Evolutionary conservation across 495 filamentous ascomycete species (phyloP), one percentile per base, ranked within the genome.

Genomic region (Diplogelasinospora grovesii): DNA sequence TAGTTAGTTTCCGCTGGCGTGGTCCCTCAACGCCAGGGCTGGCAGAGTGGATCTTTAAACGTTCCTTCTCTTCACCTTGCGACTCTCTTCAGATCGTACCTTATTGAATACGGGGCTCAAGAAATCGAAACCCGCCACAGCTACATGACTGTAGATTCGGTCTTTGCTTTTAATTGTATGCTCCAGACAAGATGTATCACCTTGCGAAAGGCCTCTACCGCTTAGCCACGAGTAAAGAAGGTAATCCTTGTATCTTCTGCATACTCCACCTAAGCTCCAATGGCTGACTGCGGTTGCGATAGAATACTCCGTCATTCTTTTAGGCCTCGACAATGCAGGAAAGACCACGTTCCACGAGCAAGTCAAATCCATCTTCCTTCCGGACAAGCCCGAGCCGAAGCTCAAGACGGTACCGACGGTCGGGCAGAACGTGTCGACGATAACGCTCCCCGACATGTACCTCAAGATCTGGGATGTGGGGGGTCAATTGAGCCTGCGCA

Each of bases 401-500:
- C 66, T 65, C 45, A 79, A 74, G 66, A 98, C 92, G 30, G 93
- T 96, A 22, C 92, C 92, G 11, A 98, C 92, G 11, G 92, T 98
- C 56, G 92, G 92, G 41, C 92, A 98, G 57, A 98, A 96, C 65
- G 90, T 97, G 49, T 79, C 86, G 24, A 88, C 87, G 29, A 85
- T 98, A 59, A 74, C 79, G 1, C 70, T 96, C 8, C 81, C 83
- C 1, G 85, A 93, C 53, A 85, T 95, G 79, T 95, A 96, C 69
- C 74, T 98, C 53, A 95, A 95, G 72, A 83, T 98, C 57, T 98
- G 92, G 92, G 92, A 98, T 63, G 85, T 98, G 3, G 92, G 92
- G 41, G 92, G 92, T 2, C 92, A 98, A 62, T 80, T 90, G 49
- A 77, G 73, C 7, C 77, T 98, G 56, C 84, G 92, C 33, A 81